A percentile compares a stretch with the other conserved stretches of the same genome.
These are phyloP conservation scores for Aspergillus viridinutans DNA, from an alignment of 2,329 filamentous ascomycete species.

Conservation along the genomic window DNA sequence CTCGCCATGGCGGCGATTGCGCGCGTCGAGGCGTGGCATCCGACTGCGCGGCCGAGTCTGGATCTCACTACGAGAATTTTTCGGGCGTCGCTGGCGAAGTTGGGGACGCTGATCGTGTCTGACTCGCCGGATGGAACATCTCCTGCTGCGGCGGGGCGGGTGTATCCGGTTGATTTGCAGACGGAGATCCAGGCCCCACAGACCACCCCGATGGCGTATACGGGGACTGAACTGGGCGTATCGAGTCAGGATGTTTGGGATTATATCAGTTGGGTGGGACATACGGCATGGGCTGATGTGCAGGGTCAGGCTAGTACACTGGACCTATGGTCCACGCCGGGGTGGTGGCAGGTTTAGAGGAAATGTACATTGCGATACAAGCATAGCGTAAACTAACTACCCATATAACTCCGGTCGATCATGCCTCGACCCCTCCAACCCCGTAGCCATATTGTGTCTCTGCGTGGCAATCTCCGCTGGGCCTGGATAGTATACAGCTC, in stretches of 20 bases:
- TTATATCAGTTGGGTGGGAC: neutral
- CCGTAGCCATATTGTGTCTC: neutral
- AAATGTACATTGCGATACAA: neutral
- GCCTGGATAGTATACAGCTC: neutral
- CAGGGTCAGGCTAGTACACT: neutral
- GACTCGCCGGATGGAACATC: neutral
- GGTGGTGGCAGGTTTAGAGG: neutral
- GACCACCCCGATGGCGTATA: neutral
- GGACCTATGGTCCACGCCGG: neutral
- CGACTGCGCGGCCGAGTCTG: neutral
- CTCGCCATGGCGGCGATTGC: neutral
- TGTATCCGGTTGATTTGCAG: neutral
- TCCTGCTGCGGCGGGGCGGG: neutral
- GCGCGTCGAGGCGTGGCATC: neutral
- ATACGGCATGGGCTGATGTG: neutral
- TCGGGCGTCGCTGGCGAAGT: neutral
- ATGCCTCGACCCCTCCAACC: neutral
- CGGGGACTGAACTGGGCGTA: neutral
- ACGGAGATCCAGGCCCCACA: neutral
- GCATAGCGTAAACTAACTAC: neutral
- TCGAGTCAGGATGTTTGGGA: neutral
- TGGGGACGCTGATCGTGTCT: neutral
- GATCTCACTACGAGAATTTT: neutral
- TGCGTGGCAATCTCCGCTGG: slow-evolving; percentile 1
- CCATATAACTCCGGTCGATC: neutral